Evolutionary conservation across 345 rosid genomes (phyloP), one percentile per base, ranked within the genome.

Genomic region (Eucalyptus microcorys): DNA sequence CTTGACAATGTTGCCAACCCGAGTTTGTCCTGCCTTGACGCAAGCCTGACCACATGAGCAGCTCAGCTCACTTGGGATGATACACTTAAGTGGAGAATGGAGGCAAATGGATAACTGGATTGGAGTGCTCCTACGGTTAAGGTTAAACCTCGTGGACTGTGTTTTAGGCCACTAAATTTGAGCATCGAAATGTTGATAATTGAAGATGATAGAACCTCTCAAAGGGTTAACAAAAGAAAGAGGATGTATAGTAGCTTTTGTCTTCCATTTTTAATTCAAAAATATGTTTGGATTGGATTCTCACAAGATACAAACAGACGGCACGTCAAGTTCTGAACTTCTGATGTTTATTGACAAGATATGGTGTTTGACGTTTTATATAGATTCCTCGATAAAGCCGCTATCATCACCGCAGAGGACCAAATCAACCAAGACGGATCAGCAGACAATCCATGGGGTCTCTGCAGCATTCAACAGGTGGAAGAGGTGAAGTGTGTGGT

Each of bases 401-500:
- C 95, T 17, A 90, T 94, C 87, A 32, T 89, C 10, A 88, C 91
- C 8, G 48, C 91, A 5, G 89, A 90, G 26, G 91, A 92, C 86
- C 87, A 90, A 86, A 59, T 92, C 66, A 92, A 90, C 49, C 24
- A 42, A 7, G 94, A 94, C 80, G 96, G 95, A 27, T 87, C 93
- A 3, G 89, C 92, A 7, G 79, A 45, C 26, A 24, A 91, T 87
- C 94, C 94, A n/a, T 93, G 95, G 95, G 89, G 87, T 61, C 93
- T 95, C 3, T 88, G 94, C 89, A 92, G 93, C 59, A 30, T 92
- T 61, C 96, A 95, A 59, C 90, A 93, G 48, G 92, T 94, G 53
- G 96, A 95, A 89, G 96, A 94, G 85, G 89, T 92, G 32, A 94
- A 93, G 88, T 91, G 95, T 57, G 14, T 94, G 48, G 45, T 91